Percentiles rank a stretch among this genome's conserved stretches.
Conservation (phyloP, 306 rosid genomes). For the Vigna mungo region DNA sequence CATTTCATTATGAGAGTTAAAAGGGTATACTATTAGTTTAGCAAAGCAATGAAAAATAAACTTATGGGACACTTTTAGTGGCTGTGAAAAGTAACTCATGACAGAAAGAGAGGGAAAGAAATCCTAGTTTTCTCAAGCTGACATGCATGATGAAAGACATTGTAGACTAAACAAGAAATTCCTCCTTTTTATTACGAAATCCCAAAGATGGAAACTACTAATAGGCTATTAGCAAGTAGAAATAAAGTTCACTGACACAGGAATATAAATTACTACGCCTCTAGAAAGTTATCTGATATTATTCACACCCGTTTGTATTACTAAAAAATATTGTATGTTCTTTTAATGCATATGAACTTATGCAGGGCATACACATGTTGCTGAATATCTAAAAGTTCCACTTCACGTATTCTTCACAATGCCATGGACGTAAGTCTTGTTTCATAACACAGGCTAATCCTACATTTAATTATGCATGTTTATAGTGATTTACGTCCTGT, state of each 20-base stretch:
- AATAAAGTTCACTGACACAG: conserved; percentile 10
- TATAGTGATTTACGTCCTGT: conserved; percentile 5
- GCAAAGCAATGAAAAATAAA: conserved; percentile 12
- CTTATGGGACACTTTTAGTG: conserved; percentile 14
- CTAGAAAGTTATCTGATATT: conserved; percentile 26
- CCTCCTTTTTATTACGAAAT: conserved; percentile 28
- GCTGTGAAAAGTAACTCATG: conserved; percentile 28
- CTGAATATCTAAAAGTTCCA: conserved; percentile 75
- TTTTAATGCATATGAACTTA: conserved; percentile 48
- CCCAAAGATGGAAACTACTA: conserved; percentile 19
- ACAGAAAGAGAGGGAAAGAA: background rate
- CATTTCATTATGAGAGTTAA: background rate
- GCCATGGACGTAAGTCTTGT: conserved; percentile 99
- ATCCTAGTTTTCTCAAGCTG: conserved; percentile 19
- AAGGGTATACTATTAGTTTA: conserved; percentile 26
- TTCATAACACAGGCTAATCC: conserved; percentile 47
- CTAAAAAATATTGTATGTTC: conserved; percentile 23
- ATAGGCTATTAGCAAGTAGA: conserved; percentile 14
- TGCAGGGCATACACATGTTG: conserved; percentile 93
- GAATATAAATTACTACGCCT: conserved; percentile 27
- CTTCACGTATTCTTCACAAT: conserved; percentile 91
- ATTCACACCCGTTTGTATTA: background rate
- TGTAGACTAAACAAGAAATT: conserved; percentile 17
- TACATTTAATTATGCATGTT: conserved; percentile 17
- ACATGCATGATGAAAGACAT: conserved; percentile 13